Evolutionary conservation across 164 flowering plant species (phyloP).

Genomic region (Litsea cubeba): DNA sequence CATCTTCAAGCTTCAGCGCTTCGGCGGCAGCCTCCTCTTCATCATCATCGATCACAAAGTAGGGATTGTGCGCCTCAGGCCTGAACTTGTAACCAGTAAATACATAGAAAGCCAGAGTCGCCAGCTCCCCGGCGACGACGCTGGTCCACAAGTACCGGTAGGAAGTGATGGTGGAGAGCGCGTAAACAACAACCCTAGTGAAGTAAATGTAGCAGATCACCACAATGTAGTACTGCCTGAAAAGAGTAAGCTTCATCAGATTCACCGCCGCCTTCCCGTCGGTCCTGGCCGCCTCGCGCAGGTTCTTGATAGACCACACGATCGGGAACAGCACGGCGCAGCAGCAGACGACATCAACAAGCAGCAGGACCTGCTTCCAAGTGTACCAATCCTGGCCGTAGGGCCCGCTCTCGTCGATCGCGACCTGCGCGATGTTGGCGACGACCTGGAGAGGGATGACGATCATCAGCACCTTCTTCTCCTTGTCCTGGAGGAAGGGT

Average conservation of each 20-base stretch:
- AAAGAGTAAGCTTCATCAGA: conserved; percentile 80
- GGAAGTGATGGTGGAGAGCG: conserved; percentile 70
- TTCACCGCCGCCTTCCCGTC: conserved; percentile 95
- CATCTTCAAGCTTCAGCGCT: conserved; percentile 66
- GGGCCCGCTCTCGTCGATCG: conserved; percentile 82
- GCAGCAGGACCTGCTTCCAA: conserved; percentile 83
- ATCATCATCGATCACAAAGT: conserved; percentile 81
- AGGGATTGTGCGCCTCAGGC: conserved; percentile 85
- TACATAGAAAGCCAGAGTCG: conserved; percentile 74
- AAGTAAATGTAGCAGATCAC: conserved; percentile 93
- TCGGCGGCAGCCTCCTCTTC: conserved; percentile 91
- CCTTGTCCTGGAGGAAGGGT: conserved; percentile 84
- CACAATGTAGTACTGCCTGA: conserved; percentile 83
- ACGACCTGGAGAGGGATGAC: conserved; percentile 91
- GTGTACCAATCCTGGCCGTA: conserved; percentile 70
- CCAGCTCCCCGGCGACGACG: conserved; percentile 75
- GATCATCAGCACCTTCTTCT: conserved; percentile 91
- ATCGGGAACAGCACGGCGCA: conserved; percentile 92
- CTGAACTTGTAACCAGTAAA: conserved; percentile 78
- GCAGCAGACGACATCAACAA: conserved; percentile 87
- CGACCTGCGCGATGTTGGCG: conserved; percentile 82
- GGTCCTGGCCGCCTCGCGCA: conserved; percentile 77
- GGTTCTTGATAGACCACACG: conserved; percentile 92
- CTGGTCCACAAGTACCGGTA: conserved; percentile 83
- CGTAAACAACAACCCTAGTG: conserved; percentile 82